Evolutionary conservation across 139 green algal species (phyloP), one percentile per base, ranked within the genome.

Genomic region (Ettlia oleoabundans): DNA sequence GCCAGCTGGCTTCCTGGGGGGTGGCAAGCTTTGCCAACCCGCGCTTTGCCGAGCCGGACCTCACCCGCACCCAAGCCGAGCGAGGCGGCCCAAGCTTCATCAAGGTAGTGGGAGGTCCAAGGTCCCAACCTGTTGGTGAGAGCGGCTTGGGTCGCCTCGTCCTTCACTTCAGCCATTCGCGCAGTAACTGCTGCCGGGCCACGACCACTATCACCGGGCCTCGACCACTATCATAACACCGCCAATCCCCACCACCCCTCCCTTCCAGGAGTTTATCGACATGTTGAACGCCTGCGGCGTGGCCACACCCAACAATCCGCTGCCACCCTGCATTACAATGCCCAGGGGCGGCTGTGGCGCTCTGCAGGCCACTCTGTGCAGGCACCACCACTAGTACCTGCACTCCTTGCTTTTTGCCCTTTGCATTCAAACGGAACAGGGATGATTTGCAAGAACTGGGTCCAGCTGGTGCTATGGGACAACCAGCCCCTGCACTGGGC

Each of bases 21-120:
- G 64, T 93, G 5, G 82, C 76, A 58, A 87, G 77, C 76, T 91
- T 91, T 72, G 77, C 63, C 47, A 65, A 83, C 85, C 81, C 52
- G 38, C 73, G 73, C 58, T 71, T 82, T 35, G 73, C 53, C 0
- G 82, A 61, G 42, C 19, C 68, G 24, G 82, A 81, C 58, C 76
- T 86, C 6, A 40, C 52, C 15, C 21, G 38, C 32, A 33, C 42
- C 1, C 41, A n/a, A 10, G 52, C 33, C 51, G n/a, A 76, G 35
- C 64, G 7, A n/a, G n/a, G n/a, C 32, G 66, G 62, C 28, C 66
- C 70, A n/a, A 72, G 66, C 1, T 86, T 86, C 82, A 81, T 82
- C 66, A 79, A 68, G 52, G 67, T 47, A 8, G 8, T 33, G 15
- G 35, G 33, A n/a, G n/a, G n/a, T n/a, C n/a, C n/a, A n/a, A n/a